A percentile compares a stretch with the other conserved stretches of the same genome.
Conservation (phyloP, 495 filamentous ascomycete genomes). For the Xylaria curta region DNA sequence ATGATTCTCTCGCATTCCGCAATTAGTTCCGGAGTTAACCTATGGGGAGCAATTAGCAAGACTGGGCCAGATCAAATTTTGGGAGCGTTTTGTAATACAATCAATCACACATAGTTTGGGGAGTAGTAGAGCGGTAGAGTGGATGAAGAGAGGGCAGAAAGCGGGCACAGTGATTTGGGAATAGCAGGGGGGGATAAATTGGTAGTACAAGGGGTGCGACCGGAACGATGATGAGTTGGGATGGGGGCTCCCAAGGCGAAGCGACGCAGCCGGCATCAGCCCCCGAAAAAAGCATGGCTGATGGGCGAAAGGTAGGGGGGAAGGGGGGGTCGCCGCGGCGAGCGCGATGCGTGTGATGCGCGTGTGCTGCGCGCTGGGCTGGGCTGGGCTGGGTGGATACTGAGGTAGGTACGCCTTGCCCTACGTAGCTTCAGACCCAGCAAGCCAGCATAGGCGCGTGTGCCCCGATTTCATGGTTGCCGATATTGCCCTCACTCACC, state of each 20-base stretch:
- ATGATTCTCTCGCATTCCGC: slow-evolving; percentile 59
- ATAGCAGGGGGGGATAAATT: slow-evolving; percentile 36
- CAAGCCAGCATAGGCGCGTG: slow-evolving; percentile 18
- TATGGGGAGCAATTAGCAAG: slow-evolving; percentile 40
- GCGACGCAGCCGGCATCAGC: slow-evolving; percentile 41
- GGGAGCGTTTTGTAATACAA: neutral
- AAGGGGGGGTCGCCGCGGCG: slow-evolving; percentile 1
- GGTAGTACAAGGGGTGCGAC: slow-evolving; percentile 34
- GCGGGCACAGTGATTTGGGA: slow-evolving; percentile 22
- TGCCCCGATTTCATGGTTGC: slow-evolving; percentile 15
- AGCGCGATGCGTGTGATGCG: slow-evolving; percentile 28
- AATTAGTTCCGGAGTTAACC: slow-evolving; percentile 55
- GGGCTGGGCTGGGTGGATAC: slow-evolving; percentile 26
- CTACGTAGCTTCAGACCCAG: slow-evolving; percentile 23
- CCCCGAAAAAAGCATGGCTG: slow-evolving; percentile 29
- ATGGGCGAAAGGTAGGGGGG: neutral
- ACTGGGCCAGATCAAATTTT: neutral
- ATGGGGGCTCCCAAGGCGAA: slow-evolving; percentile 40
- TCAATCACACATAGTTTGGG: neutral
- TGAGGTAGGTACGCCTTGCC: slow-evolving; percentile 34
- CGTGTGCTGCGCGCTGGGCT: slow-evolving; percentile 33
- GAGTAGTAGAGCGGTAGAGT: neutral
- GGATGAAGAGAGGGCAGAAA: neutral
- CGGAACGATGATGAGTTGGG: slow-evolving; percentile 26
- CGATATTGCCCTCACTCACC: slow-evolving; percentile 19